Percentiles rank a stretch among this genome's conserved stretches.
These are phyloP conservation scores for Ogataea populi-albae DNA, from an alignment of 805 yeast species.

Conservation along the genomic window DNA sequence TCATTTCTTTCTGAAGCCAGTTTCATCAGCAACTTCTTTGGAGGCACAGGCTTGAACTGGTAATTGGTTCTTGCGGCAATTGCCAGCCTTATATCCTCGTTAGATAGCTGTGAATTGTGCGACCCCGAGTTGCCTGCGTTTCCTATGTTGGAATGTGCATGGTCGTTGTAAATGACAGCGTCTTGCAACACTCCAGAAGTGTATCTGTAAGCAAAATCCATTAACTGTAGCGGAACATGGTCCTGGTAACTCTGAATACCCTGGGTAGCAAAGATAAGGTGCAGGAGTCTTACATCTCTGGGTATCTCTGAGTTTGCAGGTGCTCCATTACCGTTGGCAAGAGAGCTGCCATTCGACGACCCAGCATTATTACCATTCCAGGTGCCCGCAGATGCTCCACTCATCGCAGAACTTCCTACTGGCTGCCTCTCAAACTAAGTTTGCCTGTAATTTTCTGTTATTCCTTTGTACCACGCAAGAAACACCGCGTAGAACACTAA, in stretches of 20 bases:
- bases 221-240: conserved; percentile 89
- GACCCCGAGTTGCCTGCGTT: conserved; percentile 40
- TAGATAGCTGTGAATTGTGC: conserved; percentile 52
- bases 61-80: conserved; percentile 92
- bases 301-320: conserved; percentile 56
- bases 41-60: conserved; percentile 94
- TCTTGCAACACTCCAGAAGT: conserved; percentile 85
- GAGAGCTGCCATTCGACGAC: conserved; percentile 4
- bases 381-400: background rate
- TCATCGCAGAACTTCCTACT: too few species aligned
- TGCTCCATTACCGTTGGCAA: too few species aligned
- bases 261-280: conserved; percentile 88
- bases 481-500: too few species aligned
- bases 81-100: conserved; percentile 89
- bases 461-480: too few species aligned
- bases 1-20: conserved; percentile 90
- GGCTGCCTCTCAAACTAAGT: too few species aligned
- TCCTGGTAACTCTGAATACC: conserved; percentile 91
- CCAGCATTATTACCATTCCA: background rate
- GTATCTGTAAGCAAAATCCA: conserved; percentile 95
- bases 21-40: conserved; percentile 86
- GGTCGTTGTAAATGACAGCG: conserved; percentile 86
- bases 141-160: conserved; percentile 47
- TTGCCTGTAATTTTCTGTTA: too few species aligned
- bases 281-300: conserved; percentile 86